Conservation (phyloP, 192 early-diverging fungal species). For the Coemansia sp. region DNA sequence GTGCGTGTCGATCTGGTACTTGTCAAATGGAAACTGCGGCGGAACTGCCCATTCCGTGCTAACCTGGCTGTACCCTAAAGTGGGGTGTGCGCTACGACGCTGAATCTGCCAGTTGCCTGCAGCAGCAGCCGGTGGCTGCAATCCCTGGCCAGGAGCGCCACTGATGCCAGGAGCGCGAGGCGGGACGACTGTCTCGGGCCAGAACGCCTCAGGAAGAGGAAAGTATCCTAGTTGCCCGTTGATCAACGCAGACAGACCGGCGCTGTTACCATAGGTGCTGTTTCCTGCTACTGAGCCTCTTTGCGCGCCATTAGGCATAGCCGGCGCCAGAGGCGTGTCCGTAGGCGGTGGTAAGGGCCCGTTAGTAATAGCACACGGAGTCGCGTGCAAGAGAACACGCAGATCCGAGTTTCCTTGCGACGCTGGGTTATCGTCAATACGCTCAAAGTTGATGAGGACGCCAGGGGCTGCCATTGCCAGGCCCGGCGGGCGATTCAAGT, state of each 20-base stretch:
- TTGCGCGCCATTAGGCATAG: conserved; percentile 13
- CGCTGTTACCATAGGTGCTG: conserved; percentile 33
- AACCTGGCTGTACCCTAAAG: conserved; percentile 56
- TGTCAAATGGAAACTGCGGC: conserved; percentile 72
- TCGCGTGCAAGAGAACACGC: conserved; percentile 34
- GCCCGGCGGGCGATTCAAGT: conserved; percentile 23
- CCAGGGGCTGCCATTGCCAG: conserved; percentile 38
- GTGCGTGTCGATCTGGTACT: conserved; percentile 66
- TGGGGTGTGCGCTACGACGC: conserved; percentile 63
- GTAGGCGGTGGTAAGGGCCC: conserved; percentile 41
- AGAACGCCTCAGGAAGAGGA: conserved; percentile 75
- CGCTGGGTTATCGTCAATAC: conserved; percentile 53
- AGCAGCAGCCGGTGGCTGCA: background rate
- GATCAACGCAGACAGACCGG: conserved; percentile 39
- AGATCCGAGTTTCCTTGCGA: conserved; percentile 40
- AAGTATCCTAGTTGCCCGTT: conserved; percentile 57
- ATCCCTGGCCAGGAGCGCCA: background rate
- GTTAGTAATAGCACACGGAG: conserved; percentile 36
- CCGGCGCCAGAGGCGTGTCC: conserved; percentile 3
- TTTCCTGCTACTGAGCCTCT: conserved; percentile 1
- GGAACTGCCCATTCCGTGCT: conserved; percentile 63
- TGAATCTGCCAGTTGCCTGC: conserved; percentile 38
- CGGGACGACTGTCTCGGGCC: conserved; percentile 55
- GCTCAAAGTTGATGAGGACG: conserved; percentile 67
- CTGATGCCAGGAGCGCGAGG: conserved; percentile 10